Base-by-base conservation (phyloP, 228 moss, liverwort and hornwort species). In the Sphagnum fallax region DNA sequence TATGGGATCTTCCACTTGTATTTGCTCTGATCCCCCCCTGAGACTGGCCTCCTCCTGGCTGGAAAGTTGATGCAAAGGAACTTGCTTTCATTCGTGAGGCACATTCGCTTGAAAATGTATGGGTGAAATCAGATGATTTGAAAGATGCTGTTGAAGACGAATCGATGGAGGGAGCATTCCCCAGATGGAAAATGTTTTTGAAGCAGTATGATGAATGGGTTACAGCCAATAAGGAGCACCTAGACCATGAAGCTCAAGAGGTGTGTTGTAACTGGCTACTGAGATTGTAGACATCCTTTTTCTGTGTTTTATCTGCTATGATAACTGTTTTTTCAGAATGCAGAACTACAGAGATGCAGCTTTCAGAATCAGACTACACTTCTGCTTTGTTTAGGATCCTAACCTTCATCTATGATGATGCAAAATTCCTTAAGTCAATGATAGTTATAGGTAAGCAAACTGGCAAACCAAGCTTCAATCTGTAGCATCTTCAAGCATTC, bases 31-130 rank as follows among this genome's bases (percentile, higher is more conserved):
- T 83, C 51, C 82, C 98, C 47, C 98, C 98, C 52, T 76, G 94
- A 63, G 98, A 98, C 71, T 98, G 98, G 98, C 98, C 98, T 53
- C 98, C 98, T 63, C 89, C 94, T 60, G 92, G 90, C 48, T 98
- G 98, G 98, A 85, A 90, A 67, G 98, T 98, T 58, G 94, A 98
- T 81, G 73, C 94, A 10, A 80, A 92, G 60, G 94, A 98, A 76
- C 87, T 98, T n/a, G 94, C 90, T 50, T 94, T 71, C 67, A 93
- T 98, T 73, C 90, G 98, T 15, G 89, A 91, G 81, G 67, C 87
- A 4, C 84, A 89, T 61, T 78, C 84, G 59, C 59, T 88, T 52
- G 89, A 84, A 55, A 63, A 85, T 69, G 69, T 62, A 63, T 67
- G 51, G 50, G 50, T 83, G 10, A 63, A 78, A 57, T 52, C 73